These are phyloP conservation scores for Trichoderma sp. DNA, from an alignment of 2,329 filamentous ascomycete species.

Conservation along the genomic window DNA sequence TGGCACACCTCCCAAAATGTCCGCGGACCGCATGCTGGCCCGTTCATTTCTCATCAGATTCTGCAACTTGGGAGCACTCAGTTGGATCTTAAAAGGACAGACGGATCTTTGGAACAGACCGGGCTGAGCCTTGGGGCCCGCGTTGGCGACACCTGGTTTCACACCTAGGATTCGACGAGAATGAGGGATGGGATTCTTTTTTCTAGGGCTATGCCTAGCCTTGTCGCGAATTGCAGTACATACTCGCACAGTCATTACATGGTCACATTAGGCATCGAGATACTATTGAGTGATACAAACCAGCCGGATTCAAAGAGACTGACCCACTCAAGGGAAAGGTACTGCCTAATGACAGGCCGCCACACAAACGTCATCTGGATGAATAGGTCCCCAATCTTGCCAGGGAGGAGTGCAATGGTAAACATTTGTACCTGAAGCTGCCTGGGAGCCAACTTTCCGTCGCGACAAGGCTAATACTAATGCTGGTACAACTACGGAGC, in stretches of 20 bases:
- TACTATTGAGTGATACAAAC: background rate
- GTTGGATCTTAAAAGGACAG: conserved; percentile 22
- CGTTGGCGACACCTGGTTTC: background rate
- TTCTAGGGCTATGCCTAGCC: background rate
- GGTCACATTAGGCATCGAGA: background rate
- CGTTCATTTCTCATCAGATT: conserved; percentile 19
- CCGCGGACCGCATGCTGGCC: conserved; percentile 22
- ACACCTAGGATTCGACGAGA: background rate
- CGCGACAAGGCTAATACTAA: background rate
- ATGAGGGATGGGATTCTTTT: background rate
- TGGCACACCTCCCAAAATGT: conserved; percentile 6
- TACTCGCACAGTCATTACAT: background rate
- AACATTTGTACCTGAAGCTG: background rate
- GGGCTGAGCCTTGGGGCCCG: background rate
- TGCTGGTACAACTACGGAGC: background rate
- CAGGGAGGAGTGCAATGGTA: background rate
- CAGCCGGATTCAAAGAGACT: background rate
- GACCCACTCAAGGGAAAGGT: background rate
- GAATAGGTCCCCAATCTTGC: background rate
- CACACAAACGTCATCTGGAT: background rate
- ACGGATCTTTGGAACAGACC: conserved; percentile 18
- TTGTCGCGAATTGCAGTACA: background rate
- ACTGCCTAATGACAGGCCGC: background rate
- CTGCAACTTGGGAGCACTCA: conserved; percentile 18
- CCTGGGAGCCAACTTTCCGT: background rate